A percentile compares a stretch with the other conserved stretches of the same genome.
Conservation (phyloP, 139 green algal genomes). For the Ulvella scutata region DNA sequence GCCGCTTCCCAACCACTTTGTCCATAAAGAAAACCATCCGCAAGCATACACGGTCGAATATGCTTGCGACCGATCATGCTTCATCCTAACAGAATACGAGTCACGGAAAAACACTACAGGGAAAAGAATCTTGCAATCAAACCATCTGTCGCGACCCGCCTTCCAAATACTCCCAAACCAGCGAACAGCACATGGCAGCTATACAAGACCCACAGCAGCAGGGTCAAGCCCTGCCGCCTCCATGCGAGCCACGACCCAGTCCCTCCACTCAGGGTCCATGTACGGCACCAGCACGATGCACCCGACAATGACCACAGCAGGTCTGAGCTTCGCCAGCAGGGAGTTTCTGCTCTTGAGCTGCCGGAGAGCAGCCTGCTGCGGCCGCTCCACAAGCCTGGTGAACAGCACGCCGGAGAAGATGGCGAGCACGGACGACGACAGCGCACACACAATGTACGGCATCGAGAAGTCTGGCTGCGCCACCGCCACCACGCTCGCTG, state of each 20-base stretch:
- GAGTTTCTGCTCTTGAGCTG: background rate
- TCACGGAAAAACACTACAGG: no score
- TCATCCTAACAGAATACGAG: no score
- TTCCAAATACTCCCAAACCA: no score
- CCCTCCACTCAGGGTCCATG: background rate
- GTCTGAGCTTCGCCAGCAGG: background rate
- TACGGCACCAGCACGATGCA: background rate
- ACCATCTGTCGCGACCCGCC: no score
- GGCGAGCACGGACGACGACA: conserved; percentile 70
- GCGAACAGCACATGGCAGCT: no score
- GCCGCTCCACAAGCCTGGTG: background rate
- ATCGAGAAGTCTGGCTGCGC: conserved; percentile 83
- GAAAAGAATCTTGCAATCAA: no score
- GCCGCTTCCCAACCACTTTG: no score
- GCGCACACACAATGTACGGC: conserved; percentile 88
- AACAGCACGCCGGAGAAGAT: conserved; percentile 21
- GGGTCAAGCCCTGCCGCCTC: background rate
- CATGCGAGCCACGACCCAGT: background rate
- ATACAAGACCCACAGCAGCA: no score
- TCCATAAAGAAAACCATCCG: no score
- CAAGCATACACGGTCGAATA: no score
- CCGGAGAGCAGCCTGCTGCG: background rate
- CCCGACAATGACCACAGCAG: background rate
- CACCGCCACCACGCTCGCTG: conserved; percentile 44
- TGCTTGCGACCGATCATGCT: no score